These are phyloP conservation scores for Corinectria fuckeliana DNA, from an alignment of 2,329 filamentous ascomycete species.

Conservation along the genomic window DNA sequence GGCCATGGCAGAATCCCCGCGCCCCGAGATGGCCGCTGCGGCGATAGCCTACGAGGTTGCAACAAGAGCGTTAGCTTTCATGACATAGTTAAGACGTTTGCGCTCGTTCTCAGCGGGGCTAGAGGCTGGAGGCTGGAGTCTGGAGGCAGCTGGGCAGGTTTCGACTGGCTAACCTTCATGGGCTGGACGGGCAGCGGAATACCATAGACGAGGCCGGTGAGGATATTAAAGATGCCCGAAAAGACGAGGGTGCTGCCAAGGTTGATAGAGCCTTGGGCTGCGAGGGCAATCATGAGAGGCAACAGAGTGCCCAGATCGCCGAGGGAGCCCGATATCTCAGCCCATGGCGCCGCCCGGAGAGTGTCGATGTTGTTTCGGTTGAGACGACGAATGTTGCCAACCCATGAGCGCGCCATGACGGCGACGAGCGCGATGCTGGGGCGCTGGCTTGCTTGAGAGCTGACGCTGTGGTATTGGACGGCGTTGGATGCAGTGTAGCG, in stretches of 20 bases:
- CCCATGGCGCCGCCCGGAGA: constrained; percentile 54
- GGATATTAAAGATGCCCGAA: constrained; percentile 84
- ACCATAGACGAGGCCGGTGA: constrained; percentile 83
- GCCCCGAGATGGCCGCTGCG: constrained; percentile 80
- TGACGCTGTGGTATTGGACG: neutral
- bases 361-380: constrained; percentile 58
- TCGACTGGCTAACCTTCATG: constrained; percentile 61
- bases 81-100: neutral
- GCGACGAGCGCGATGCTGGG: neutral
- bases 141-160: neutral
- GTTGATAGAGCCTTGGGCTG: constrained; percentile 78
- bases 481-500: neutral
- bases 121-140: neutral
- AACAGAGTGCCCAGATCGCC: constrained; percentile 91
- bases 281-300: constrained; percentile 86
- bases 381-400: constrained; percentile 39
- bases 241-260: constrained; percentile 86
- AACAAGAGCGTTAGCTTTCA: neutral
- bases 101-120: neutral
- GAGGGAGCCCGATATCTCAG: constrained; percentile 85
- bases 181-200: constrained; percentile 92
- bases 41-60: constrained; percentile 71
- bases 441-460: neutral
- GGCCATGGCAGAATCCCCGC: constrained; percentile 53
- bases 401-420: constrained; percentile 37